These are phyloP conservation scores for Symmetrospora coprosmae DNA, from an alignment of 768 basidiomycete genomes.

Conservation along the genomic window DNA sequence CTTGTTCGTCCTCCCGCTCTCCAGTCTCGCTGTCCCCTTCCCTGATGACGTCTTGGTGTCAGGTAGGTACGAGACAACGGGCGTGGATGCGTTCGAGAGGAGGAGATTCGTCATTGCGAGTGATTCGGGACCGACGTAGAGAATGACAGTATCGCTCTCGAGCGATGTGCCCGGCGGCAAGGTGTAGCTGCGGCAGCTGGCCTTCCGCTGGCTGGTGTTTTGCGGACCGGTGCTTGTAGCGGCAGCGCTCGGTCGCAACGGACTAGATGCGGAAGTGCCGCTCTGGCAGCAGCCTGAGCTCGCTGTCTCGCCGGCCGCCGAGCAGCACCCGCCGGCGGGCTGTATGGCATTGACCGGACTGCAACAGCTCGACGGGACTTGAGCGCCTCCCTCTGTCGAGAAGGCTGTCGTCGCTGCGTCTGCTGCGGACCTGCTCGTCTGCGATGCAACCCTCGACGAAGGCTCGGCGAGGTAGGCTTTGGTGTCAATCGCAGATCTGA, in stretches of 20 bases:
- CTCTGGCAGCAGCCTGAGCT: not conserved
- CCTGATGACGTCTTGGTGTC: slow-evolving; percentile 37
- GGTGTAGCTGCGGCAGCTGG: slow-evolving; percentile 1
- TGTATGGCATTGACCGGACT: not conserved
- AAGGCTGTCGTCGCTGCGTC: too few relatives aligned
- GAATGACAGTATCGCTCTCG: slow-evolving; percentile 38
- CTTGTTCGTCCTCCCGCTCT: slow-evolving; percentile 56
- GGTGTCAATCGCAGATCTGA: not conserved
- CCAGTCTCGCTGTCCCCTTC: slow-evolving; percentile 46
- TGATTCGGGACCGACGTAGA: slow-evolving; percentile 66
- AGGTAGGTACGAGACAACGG: slow-evolving; percentile 73
- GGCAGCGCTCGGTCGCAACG: too few relatives aligned
- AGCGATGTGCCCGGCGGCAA: not conserved
- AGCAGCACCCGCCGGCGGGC: not conserved
- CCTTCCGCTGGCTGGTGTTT: not conserved
- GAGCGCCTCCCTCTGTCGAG: too few relatives aligned
- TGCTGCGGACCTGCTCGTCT: too few relatives aligned
- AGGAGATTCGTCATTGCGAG: slow-evolving; percentile 69
- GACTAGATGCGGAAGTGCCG: not conserved
- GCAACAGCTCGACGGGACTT: too few relatives aligned
- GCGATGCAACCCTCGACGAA: too few relatives aligned
- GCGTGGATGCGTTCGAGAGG: slow-evolving; percentile 48
- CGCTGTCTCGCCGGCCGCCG: too few relatives aligned
- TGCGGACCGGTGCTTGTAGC: too few relatives aligned
- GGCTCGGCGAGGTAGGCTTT: not conserved